Conservation (phyloP, 495 filamentous ascomycete species). For the Talaromyces ruber region DNA sequence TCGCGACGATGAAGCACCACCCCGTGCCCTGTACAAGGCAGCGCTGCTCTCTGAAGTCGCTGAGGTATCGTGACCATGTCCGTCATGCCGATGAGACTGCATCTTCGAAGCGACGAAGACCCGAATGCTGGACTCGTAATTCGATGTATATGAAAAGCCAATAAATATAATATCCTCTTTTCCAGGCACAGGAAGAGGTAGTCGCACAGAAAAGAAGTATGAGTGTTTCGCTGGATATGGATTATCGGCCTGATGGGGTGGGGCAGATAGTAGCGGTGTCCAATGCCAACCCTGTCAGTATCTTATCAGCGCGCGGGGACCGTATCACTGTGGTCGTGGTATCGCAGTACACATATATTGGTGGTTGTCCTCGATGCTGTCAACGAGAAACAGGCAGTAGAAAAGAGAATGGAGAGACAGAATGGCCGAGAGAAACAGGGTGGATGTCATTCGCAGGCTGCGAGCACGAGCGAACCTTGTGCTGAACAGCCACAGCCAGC, state of each 20-base stretch:
- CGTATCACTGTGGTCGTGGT: background rate
- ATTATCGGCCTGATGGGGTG: background rate
- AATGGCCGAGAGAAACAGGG: background rate
- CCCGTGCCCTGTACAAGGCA: slow-evolving; percentile 32
- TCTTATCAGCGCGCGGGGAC: background rate
- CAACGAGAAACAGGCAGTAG: background rate
- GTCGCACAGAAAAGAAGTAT: slow-evolving; percentile 5
- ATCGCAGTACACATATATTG: background rate
- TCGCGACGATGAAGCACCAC: slow-evolving; percentile 23
- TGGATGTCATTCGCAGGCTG: background rate
- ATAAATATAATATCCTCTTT: background rate
- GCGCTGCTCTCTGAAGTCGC: slow-evolving; percentile 22
- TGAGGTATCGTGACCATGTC: slow-evolving; percentile 32
- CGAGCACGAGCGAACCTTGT: background rate
- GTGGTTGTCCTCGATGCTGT: background rate
- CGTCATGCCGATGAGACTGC: slow-evolving; percentile 40
- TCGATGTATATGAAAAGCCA: background rate
- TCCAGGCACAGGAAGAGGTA: background rate
- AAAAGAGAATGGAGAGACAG: background rate
- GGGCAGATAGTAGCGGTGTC: background rate
- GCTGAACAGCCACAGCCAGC: background rate
- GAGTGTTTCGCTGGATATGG: background rate
- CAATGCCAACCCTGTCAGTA: slow-evolving; percentile 1
- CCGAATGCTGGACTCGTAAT: background rate
- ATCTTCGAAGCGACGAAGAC: slow-evolving; percentile 16